Evolutionary conservation across 2,329 filamentous ascomycete species (phyloP).

Genomic region (Hymenotorrendiella dingleyae): DNA sequence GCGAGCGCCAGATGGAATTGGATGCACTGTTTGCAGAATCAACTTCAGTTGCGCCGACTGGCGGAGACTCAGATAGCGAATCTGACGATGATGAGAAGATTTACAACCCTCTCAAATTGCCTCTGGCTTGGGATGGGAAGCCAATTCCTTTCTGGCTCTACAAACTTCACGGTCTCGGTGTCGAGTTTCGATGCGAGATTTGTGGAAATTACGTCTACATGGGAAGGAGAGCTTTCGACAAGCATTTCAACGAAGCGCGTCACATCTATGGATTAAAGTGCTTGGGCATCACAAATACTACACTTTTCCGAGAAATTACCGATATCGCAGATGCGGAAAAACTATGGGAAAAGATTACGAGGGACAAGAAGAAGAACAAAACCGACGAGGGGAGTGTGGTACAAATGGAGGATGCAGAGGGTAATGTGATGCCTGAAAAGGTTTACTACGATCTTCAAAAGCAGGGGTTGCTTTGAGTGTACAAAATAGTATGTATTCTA

Average conservation of each 20-base stretch:
- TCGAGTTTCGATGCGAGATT: slow-evolving; percentile 93
- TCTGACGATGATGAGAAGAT: slow-evolving; percentile 78
- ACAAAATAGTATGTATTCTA: slow-evolving; percentile 11
- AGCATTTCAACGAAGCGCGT: slow-evolving; percentile 92
- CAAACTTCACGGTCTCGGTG: slow-evolving; percentile 89
- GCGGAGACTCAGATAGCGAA: slow-evolving; percentile 55
- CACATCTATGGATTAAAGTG: slow-evolving; percentile 94
- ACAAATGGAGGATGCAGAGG: slow-evolving; percentile 97
- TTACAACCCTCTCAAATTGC: slow-evolving; percentile 94
- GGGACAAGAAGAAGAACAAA: slow-evolving; percentile 73
- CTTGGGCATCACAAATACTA: slow-evolving; percentile 85
- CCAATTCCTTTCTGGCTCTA: slow-evolving; percentile 99
- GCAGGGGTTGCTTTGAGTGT: slow-evolving; percentile 66
- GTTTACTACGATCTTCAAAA: slow-evolving; percentile 94
- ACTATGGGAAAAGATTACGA: slow-evolving; percentile 89
- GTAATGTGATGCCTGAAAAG: slow-evolving; percentile 98
- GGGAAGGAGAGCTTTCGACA: slow-evolving; percentile 92
- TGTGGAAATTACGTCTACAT: slow-evolving; percentile 99
- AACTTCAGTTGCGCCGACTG: slow-evolving; percentile 32
- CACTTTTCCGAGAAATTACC: slow-evolving; percentile 89
- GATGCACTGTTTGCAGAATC: slow-evolving; percentile 73
- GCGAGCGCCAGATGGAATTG: slow-evolving; percentile 88
- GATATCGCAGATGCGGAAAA: slow-evolving; percentile 82
- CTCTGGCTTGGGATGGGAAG: slow-evolving; percentile 96
- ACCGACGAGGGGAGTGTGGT: slow-evolving; percentile 77